These are phyloP conservation scores for Lithocarpus polystachyus DNA, from an alignment of 306 rosid genomes.

Conservation along the genomic window DNA sequence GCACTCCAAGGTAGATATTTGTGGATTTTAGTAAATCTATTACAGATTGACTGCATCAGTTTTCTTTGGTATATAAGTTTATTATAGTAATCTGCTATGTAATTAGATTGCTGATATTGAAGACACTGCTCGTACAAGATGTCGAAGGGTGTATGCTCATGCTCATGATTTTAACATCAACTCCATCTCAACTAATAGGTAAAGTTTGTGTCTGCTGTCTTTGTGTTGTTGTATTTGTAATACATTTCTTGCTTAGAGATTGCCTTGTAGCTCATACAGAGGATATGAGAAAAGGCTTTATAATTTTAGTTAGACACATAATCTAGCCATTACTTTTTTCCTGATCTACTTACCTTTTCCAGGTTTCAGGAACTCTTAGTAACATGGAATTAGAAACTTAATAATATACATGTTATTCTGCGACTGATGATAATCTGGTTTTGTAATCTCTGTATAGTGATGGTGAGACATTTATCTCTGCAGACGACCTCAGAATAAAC, in stretches of 20 bases:
- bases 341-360: background rate
- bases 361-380: background rate
- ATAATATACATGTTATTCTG: background rate
- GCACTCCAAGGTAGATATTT: slow-evolving; percentile 38
- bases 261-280: background rate
- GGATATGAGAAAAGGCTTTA: background rate
- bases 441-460: slow-evolving; percentile 47
- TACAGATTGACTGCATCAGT: background rate
- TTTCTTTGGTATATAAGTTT: slow-evolving; percentile 2
- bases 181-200: slow-evolving; percentile 80
- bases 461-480: slow-evolving; percentile 71
- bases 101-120: slow-evolving; percentile 45
- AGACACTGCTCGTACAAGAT: slow-evolving; percentile 39
- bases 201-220: slow-evolving; percentile 12
- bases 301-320: slow-evolving; percentile 1
- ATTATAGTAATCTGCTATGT: slow-evolving; percentile 10
- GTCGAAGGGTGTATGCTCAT: slow-evolving; percentile 60
- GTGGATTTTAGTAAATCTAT: slow-evolving; percentile 3
- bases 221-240: background rate
- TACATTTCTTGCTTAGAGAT: background rate
- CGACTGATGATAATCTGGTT: slow-evolving; percentile 13
- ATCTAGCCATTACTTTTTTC: background rate
- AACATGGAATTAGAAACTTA: background rate
- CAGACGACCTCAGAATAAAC: slow-evolving; percentile 73
- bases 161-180: slow-evolving; percentile 70